A percentile compares a stretch with the other conserved stretches of the same genome.
phyloP scores from a whole-genome alignment of 2,329 filamentous ascomycete genomes.

The Neoscytalidium dimidiatum region DNA sequence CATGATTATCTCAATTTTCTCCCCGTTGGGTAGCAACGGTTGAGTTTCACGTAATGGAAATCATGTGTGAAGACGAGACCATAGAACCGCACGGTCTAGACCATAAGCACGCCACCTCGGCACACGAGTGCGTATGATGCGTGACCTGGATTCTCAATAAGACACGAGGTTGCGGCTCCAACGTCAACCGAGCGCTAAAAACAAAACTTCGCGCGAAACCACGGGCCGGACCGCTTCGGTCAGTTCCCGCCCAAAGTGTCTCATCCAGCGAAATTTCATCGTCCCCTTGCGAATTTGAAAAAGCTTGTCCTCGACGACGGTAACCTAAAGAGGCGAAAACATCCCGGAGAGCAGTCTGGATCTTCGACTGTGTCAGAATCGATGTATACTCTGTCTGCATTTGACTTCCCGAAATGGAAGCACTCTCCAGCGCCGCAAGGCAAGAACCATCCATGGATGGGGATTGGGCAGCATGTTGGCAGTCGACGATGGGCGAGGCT shows the following conservation, averaged over 20 bases:
- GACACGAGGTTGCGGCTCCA: not conserved
- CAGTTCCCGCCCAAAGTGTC: not conserved
- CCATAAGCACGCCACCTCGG: not conserved
- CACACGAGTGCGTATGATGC: not conserved
- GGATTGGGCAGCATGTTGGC: not conserved
- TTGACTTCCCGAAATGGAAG: not conserved
- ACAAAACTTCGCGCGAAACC: not conserved
- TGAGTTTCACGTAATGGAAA: not conserved
- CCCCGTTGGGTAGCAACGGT: not conserved
- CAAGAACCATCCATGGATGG: not conserved
- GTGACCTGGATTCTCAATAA: not conserved
- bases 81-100: not conserved
- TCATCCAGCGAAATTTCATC: not conserved
- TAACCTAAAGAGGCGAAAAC: conserved; percentile 8
- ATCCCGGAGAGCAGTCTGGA: conserved; percentile 6
- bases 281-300: not conserved
- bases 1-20: not conserved
- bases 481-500: not conserved
- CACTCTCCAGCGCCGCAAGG: not conserved
- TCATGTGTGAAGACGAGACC: not conserved
- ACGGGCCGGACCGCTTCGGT: conserved; percentile 1
- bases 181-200: not conserved
- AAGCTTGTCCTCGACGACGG: not conserved
- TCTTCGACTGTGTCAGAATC: not conserved
- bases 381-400: not conserved